These are phyloP conservation scores for Thielaviopsis musarum DNA, from an alignment of 2,329 filamentous ascomycete genomes.

Conservation along the genomic window DNA sequence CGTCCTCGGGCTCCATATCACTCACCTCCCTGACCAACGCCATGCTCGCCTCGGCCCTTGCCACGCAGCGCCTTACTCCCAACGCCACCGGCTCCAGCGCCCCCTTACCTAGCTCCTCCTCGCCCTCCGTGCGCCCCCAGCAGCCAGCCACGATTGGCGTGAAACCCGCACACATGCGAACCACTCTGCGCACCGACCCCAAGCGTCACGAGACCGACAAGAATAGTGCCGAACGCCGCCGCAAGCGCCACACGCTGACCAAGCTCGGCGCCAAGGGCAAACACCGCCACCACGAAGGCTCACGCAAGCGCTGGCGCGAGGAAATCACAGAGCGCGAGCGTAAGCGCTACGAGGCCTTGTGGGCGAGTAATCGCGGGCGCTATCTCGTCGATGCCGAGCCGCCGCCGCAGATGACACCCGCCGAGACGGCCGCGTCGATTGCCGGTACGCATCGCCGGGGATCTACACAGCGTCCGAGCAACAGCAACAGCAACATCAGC, in stretches of 20 bases:
- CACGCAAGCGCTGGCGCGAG: constrained; percentile 61
- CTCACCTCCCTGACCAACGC: constrained; percentile 54
- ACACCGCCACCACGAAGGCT: constrained; percentile 61
- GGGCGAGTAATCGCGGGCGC: constrained; percentile 62
- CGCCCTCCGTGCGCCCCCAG: too few species aligned
- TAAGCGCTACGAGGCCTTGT: constrained; percentile 71
- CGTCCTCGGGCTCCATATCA: constrained; percentile 25
- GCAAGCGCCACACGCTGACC: constrained; percentile 29
- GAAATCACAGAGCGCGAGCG: constrained; percentile 53
- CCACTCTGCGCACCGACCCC: neutral
- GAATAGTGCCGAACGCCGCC: constrained; percentile 35
- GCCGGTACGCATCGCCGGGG: neutral
- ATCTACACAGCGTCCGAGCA: neutral
- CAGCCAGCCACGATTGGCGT: constrained; percentile 18
- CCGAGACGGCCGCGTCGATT: neutral
- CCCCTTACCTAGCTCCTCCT: neutral
- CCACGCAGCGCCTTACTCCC: constrained; percentile 38
- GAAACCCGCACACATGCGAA: constrained; percentile 24
- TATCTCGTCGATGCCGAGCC: constrained; percentile 20
- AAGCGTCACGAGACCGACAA: constrained; percentile 21
- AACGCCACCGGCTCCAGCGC: constrained; percentile 24
- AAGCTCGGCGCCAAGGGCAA: constrained; percentile 28
- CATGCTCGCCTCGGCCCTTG: constrained; percentile 59
- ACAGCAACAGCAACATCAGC: too few species aligned
- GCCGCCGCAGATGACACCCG: constrained; percentile 8